Percentiles rank a stretch among this genome's conserved stretches.
phyloP scores from a whole-genome alignment of 306 rosid species.

The Crotalaria pallida region DNA sequence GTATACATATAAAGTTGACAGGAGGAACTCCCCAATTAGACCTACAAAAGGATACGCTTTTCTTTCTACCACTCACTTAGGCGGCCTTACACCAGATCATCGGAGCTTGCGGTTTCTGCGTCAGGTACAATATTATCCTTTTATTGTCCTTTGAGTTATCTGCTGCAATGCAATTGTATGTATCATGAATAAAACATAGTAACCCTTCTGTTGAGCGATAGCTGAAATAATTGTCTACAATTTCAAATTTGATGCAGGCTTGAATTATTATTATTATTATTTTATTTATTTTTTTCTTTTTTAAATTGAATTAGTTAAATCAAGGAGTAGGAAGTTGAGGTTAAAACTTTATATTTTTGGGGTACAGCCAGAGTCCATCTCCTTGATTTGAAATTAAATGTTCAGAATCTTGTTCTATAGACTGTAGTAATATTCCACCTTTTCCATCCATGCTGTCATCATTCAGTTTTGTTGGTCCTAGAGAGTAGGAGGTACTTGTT shows the following conservation, averaged over 20 bases:
- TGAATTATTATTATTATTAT: too few relatives aligned
- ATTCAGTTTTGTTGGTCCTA: conserved; percentile 2
- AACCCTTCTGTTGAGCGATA: background rate
- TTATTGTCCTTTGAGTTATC: conserved; percentile 18
- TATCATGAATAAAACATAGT: conserved; percentile 8
- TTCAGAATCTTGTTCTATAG: background rate
- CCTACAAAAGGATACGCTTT: conserved; percentile 88
- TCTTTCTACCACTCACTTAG: conserved; percentile 80
- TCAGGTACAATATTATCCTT: conserved; percentile 49
- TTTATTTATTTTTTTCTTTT: too few relatives aligned
- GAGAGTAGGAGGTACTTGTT: conserved; percentile 3
- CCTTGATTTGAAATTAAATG: background rate
- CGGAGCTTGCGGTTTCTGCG: conserved; percentile 81
- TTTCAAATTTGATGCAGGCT: conserved; percentile 11
- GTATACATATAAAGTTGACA: conserved; percentile 72
- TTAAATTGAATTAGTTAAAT: background rate
- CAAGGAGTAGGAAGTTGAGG: background rate
- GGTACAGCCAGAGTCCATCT: background rate
- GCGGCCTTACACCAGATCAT: conserved; percentile 87
- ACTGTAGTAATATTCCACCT: background rate
- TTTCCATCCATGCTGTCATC: background rate
- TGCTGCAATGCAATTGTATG: conserved; percentile 6
- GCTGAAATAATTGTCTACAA: background rate
- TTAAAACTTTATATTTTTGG: conserved; percentile 13
- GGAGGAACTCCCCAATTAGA: conserved; percentile 75